Percentiles rank a stretch among this genome's conserved stretches.
These are phyloP conservation scores for Psilocybe azurescens DNA, from an alignment of 768 basidiomycete species.

Conservation along the genomic window DNA sequence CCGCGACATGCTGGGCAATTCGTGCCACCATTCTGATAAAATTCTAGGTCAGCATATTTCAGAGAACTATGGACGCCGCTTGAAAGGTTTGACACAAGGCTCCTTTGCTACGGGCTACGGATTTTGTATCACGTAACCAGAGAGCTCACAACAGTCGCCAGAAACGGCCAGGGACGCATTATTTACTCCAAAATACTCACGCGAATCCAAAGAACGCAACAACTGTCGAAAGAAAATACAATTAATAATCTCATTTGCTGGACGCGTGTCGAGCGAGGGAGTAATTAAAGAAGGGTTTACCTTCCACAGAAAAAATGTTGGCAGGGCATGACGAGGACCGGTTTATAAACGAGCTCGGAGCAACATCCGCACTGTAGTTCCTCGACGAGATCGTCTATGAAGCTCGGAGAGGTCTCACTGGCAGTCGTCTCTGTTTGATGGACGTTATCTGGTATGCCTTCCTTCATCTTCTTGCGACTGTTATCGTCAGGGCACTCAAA, in stretches of 20 bases:
- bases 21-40: constrained; percentile 76
- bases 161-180: not conserved
- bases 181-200: constrained; percentile 52
- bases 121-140: not conserved
- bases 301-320: constrained; percentile 94
- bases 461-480: constrained; percentile 67
- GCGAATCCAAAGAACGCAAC: constrained; percentile 82
- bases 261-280: constrained; percentile 1
- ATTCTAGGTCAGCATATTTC: not conserved
- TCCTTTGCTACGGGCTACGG: not conserved
- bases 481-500: constrained; percentile 55
- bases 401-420: constrained; percentile 25
- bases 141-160: not conserved
- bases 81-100: not conserved
- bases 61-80: not conserved
- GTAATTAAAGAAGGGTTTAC: constrained; percentile 41
- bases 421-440: constrained; percentile 6
- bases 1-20: constrained; percentile 85
- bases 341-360: constrained; percentile 79
- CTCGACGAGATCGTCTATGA: constrained; percentile 68
- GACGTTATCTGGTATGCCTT: constrained; percentile 34
- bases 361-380: constrained; percentile 90
- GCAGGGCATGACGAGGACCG: constrained; percentile 83
- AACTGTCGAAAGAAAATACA: constrained; percentile 45
- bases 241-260: not conserved